These are phyloP conservation scores for Colletotrichum gigasporum DNA, from an alignment of 2,329 filamentous ascomycete genomes.

Conservation along the genomic window DNA sequence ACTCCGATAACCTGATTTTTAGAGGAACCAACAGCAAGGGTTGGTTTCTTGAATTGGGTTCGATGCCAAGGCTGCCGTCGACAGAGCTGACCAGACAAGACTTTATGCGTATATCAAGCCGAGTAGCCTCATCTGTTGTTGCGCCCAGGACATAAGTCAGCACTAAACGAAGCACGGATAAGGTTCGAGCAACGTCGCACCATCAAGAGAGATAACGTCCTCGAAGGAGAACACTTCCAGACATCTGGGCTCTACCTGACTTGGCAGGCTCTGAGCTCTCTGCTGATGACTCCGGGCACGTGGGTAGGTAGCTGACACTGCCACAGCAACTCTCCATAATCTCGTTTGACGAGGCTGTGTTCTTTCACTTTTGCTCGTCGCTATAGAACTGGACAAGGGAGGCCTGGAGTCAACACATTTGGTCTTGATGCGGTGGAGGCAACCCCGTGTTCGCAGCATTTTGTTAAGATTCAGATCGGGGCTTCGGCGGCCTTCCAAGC, in stretches of 20 bases:
- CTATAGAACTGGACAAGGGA: no score
- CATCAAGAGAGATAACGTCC: neutral
- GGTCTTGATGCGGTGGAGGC: no score
- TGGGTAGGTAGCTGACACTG: neutral
- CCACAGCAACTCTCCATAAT: neutral
- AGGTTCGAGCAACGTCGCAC: constrained; percentile 15
- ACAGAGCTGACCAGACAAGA: neutral
- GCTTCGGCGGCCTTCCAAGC: no score
- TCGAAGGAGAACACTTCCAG: neutral
- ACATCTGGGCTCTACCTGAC: neutral
- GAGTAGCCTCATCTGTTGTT: neutral
- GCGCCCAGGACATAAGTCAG: neutral
- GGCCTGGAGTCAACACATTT: no score
- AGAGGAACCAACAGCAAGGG: constrained; percentile 15
- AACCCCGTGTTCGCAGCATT: no score
- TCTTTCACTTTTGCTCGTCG: neutral
- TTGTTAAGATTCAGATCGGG: no score
- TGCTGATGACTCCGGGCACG: neutral
- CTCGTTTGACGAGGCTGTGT: neutral
- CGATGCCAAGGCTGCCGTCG: neutral
- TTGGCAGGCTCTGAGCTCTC: neutral
- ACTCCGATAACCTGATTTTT: constrained; percentile 15
- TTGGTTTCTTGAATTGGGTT: neutral
- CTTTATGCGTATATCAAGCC: neutral
- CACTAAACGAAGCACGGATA: constrained; percentile 4